Evolutionary conservation across 2,329 filamentous ascomycete species (phyloP).

Genomic region (Fusarium cyanostomum): DNA sequence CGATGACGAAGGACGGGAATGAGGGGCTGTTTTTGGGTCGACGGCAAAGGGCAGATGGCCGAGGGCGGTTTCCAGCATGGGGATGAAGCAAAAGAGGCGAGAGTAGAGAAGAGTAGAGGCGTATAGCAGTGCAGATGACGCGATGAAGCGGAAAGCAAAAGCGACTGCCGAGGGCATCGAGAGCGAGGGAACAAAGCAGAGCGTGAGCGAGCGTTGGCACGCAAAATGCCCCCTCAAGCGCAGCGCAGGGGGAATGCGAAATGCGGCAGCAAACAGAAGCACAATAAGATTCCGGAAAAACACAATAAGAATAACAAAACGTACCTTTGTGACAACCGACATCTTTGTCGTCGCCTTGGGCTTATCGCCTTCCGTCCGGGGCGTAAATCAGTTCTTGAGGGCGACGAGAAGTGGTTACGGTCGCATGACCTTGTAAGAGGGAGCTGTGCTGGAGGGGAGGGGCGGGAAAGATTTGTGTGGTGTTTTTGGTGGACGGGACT

Average conservation of each 20-base stretch:
- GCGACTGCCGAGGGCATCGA: conserved; percentile 22
- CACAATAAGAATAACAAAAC: conserved; percentile 42
- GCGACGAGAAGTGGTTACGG: conserved; percentile 50
- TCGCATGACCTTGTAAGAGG: conserved; percentile 52
- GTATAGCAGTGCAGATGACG: not conserved
- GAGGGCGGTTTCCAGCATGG: not conserved
- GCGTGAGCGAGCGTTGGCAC: conserved; percentile 10
- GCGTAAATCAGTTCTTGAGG: conserved; percentile 47
- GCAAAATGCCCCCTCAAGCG: conserved; percentile 14
- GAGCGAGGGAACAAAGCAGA: conserved; percentile 5
- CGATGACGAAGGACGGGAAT: conserved; percentile 32
- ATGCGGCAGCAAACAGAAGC: not conserved
- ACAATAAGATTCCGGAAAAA: not conserved
- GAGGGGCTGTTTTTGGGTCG: conserved; percentile 30
- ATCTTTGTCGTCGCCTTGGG: conserved; percentile 61
- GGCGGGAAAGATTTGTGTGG: conserved; percentile 32
- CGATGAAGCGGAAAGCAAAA: not conserved
- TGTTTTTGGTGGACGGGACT: conserved; percentile 36
- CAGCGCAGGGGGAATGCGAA: conserved; percentile 8
- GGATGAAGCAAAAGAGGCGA: not conserved
- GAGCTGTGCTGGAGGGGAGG: conserved; percentile 29
- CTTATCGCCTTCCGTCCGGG: conserved; percentile 60
- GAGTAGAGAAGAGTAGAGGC: not conserved
- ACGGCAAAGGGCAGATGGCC: not conserved
- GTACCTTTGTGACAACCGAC: conserved; percentile 70